These are phyloP conservation scores for Malassezia furfur DNA, from an alignment of 1,284 basidiomycete genomes.

Conservation along the genomic window DNA sequence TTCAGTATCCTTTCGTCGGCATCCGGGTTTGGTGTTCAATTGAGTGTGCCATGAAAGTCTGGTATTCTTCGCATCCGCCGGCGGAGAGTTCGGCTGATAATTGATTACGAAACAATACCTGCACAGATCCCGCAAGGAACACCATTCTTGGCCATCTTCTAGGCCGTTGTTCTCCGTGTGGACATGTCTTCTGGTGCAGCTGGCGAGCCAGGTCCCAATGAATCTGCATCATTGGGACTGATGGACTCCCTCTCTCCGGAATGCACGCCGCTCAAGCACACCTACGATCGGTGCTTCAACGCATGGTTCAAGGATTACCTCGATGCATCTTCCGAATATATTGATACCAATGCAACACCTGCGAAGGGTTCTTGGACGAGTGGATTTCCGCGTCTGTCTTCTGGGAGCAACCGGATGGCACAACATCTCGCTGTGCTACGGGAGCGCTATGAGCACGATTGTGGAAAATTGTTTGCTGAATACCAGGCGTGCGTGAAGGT, in stretches of 20 bases:
- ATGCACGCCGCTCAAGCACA: constrained; percentile 79
- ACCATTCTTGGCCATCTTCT: too few species aligned
- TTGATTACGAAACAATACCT: neutral
- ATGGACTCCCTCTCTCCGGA: constrained; percentile 57
- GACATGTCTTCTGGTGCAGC: neutral
- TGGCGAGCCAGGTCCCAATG: too few species aligned
- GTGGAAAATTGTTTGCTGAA: constrained; percentile 67
- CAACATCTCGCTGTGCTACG: constrained; percentile 23
- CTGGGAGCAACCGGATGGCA: neutral
- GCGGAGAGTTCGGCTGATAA: neutral
- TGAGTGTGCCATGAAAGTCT: too few species aligned
- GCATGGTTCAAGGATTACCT: constrained; percentile 92
- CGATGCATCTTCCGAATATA: neutral
- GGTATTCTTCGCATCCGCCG: too few species aligned
- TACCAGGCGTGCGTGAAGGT: constrained; percentile 74
- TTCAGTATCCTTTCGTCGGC: too few species aligned
- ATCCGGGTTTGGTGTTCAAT: too few species aligned
- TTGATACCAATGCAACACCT: constrained; percentile 52
- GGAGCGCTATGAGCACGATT: constrained; percentile 61
- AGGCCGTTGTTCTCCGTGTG: too few species aligned
- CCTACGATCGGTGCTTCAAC: constrained; percentile 89
- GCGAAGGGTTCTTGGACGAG: neutral
- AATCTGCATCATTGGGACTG: constrained; percentile 7
- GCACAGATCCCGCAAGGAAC: neutral
- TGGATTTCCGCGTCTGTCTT: constrained; percentile 10